Percentiles rank a stretch among this genome's conserved stretches.
These are phyloP conservation scores for Candida bentonensis DNA, from an alignment of 805 yeast species.

Conservation along the genomic window DNA sequence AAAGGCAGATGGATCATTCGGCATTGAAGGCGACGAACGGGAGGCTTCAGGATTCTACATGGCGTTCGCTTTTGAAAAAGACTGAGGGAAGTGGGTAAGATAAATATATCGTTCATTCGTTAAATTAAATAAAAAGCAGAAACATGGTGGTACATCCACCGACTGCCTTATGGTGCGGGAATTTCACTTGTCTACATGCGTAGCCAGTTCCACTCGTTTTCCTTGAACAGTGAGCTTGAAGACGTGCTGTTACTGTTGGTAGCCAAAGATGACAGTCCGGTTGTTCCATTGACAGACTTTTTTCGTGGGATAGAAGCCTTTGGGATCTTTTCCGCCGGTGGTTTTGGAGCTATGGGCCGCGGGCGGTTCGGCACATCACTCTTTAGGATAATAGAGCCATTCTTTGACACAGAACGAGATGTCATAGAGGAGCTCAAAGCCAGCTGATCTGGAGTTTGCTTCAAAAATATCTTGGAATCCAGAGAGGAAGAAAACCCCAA, in stretches of 20 bases:
- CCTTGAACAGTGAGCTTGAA: neutral
- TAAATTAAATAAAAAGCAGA: no score
- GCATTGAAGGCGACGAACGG: conserved; percentile 78
- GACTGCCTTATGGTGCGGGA: no score
- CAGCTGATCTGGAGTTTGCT: neutral
- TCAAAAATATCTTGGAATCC: neutral
- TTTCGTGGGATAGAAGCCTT: neutral
- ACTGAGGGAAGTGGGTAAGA: no score
- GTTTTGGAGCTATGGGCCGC: neutral
- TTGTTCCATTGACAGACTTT: neutral
- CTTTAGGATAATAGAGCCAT: neutral
- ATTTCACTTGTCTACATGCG: neutral
- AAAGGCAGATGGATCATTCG: conserved; percentile 66
- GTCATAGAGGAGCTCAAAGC: conserved; percentile 1
- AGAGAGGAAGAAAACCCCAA: neutral
- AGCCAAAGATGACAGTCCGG: no score
- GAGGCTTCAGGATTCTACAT: conserved; percentile 79
- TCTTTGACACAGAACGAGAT: neutral
- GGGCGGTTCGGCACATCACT: neutral
- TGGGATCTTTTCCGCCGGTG: neutral
- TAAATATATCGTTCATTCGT: no score
- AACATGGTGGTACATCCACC: no score
- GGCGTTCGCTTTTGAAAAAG: conserved; percentile 57
- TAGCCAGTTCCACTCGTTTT: conserved; percentile 1
- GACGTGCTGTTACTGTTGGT: neutral